Evolutionary conservation across 805 yeast genomes (phyloP), one percentile per base, ranked within the genome.

Genomic region (Hanseniaspora guilliermondii): DNA sequence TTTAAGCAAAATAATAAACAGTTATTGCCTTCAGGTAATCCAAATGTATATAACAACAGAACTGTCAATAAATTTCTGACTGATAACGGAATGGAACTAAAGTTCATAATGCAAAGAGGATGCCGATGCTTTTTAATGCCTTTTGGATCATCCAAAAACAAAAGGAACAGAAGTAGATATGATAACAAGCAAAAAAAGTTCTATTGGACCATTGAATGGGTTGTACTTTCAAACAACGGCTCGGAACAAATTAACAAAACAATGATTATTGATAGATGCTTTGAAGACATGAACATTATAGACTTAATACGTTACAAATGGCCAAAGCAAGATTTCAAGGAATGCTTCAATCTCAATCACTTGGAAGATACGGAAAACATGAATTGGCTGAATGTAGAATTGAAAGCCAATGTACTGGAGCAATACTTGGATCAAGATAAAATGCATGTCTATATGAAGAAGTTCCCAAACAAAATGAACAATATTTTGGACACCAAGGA

Each of bases 131-230:
- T 74, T 25, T 70, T 73, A 32, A 64, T 84, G 24, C 94, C 95
- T 0, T 69, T 70, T 22, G 95, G 93, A 0, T 85, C 87, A 94
- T 75, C 80, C 17, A 68, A 95, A 47, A 72, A 85, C 2, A 62
- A 63, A 5, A 65, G 72, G 55, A 87, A 87, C 63, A 82, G 79
- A 60, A 76, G 88, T 0, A 80, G 81, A 3, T 85, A 79, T 74
- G 89, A 87, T 64, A 77, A 78, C 63, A 75, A 75, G 57, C 68
- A 73, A 57, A 77, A 80, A 50, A 64, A 75, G 7, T 87, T 76
- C 64, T 76, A 76, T 17, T 87, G 96, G 96, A 82, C 94, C 0
- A 67, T 87, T 0, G 95, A 87, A 64, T 84, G 87, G 85, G 63
- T 77, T 0, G 57, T 81, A 2, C 64, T 76, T 7, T 16, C 7